Evolutionary conservation across 208 protist species (phyloP).

Genomic region (Naegleria fowleri): DNA sequence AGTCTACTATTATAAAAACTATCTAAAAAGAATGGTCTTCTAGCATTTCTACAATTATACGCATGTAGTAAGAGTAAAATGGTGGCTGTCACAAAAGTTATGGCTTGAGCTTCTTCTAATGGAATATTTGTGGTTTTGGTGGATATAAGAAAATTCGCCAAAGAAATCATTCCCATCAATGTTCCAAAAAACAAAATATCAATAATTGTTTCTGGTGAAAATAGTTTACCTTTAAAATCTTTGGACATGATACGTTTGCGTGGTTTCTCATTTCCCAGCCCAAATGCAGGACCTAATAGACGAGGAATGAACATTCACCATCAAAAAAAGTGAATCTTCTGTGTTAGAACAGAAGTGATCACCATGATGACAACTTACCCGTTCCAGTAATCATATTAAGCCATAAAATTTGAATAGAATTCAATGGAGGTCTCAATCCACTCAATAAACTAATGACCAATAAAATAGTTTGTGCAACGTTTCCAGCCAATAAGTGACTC

Average conservation of each 20-base stretch:
- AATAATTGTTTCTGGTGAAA: slow-evolving; percentile 65
- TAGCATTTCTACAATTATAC: slow-evolving; percentile 72
- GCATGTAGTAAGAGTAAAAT: slow-evolving; percentile 74
- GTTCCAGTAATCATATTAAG: slow-evolving; percentile 75
- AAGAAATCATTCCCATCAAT: slow-evolving; percentile 59
- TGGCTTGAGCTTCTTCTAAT: slow-evolving; percentile 61
- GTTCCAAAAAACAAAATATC: slow-evolving; percentile 73
- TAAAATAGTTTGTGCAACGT: slow-evolving; percentile 58
- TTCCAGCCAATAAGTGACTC: slow-evolving; percentile 71
- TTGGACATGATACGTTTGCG: slow-evolving; percentile 40
- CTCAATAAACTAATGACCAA: slow-evolving; percentile 69
- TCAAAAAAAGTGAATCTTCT: too few species aligned
- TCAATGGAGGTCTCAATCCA: slow-evolving; percentile 59
- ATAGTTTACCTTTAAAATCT: slow-evolving; percentile 54
- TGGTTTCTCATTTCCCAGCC: not conserved
- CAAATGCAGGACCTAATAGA: not conserved
- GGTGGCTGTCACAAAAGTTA: slow-evolving; percentile 69
- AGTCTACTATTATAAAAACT: not conserved
- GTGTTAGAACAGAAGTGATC: too few species aligned
- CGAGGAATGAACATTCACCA: too few species aligned
- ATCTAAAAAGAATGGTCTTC: slow-evolving; percentile 28
- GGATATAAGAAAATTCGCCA: slow-evolving; percentile 57
- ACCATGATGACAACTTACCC: too few species aligned
- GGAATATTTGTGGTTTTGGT: slow-evolving; percentile 56
- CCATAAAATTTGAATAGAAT: slow-evolving; percentile 82